Evolutionary conservation across 2,329 filamentous ascomycete species (phyloP), one percentile per base, ranked within the genome.

Genomic region (Xylariaceae sp.): DNA sequence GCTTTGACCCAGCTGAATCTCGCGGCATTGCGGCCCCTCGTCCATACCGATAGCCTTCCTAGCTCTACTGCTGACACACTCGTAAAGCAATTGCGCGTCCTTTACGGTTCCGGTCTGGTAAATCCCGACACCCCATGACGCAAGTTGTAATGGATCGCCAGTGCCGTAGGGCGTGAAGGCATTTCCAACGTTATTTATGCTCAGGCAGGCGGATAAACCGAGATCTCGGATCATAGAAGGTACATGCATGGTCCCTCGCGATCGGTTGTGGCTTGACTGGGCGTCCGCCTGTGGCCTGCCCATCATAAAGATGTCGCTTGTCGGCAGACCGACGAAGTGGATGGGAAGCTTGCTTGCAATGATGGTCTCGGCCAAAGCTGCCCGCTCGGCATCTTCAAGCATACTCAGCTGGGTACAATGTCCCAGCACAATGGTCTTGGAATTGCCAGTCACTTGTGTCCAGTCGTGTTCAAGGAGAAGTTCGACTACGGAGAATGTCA

Each of bases 301-400:
- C 77, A 88, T 88, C 84, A 89, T 89, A 69, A 84, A 88, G 2
- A 88, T 67, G 70, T 89, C 86, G 42, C 84, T 88, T 0, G 82
- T 88, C 0, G 86, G 86, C 5, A 89, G 71, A 0, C 86, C 86
- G 6, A 89, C 79, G 60, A 89, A 87, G 48, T 79, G 77, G 4
- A 89, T 71, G 0, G 85, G 82, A 3, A 89, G 73, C 4, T 70
- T 57, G 40, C 72, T 64, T 0, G 71, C 67, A 2, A 68, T 68
- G 53, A 87, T 80, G 27, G 72, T 68, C 1, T 68, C 61, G 2
- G 72, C 75, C 7, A 89, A 68, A 5, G 64, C 61, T 3, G 59
- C 60, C 75, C 83, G 84, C 46, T 83, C 75, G 0, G 72, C 65
- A 1, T 73, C 60, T 0, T 64, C 63, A 57, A 86, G 80, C 1